A percentile compares a stretch with the other conserved stretches of the same genome.
Conservation (phyloP, 345 rosid genomes). For the Viola odorata region DNA sequence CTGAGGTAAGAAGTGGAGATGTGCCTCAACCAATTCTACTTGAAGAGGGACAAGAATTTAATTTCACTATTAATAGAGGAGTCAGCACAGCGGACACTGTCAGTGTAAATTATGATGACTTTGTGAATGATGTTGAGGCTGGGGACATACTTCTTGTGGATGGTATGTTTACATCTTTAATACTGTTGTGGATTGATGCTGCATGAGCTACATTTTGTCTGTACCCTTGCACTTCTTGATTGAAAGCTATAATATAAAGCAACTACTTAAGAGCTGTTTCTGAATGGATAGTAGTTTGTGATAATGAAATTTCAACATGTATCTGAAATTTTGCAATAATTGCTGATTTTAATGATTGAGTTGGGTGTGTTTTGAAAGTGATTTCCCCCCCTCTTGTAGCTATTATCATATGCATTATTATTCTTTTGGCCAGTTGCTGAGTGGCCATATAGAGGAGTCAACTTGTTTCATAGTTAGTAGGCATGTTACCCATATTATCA, state of each 20-base stretch:
- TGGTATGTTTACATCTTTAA: slow-evolving; percentile 44
- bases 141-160: slow-evolving; percentile 87
- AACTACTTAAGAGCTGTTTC: background rate
- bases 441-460: background rate
- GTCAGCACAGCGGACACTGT: slow-evolving; percentile 70
- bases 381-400: too few relatives aligned
- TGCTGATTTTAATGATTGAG: background rate
- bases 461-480: background rate
- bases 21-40: slow-evolving; percentile 75
- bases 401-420: too few relatives aligned
- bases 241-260: background rate
- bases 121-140: slow-evolving; percentile 78
- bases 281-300: background rate
- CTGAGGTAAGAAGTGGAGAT: slow-evolving; percentile 99
- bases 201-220: background rate
- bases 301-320: background rate
- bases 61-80: slow-evolving; percentile 79
- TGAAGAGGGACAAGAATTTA: slow-evolving; percentile 82
- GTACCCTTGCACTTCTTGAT: background rate
- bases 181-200: background rate
- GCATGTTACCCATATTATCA: background rate
- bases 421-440: too few relatives aligned
- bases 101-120: slow-evolving; percentile 91
- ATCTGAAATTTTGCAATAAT: background rate
- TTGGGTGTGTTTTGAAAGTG: too few relatives aligned